Evolutionary conservation across 352 stramenopile genomes (phyloP), one percentile per base, ranked within the genome.

Genomic region (Peronosclerospora sorghi): DNA sequence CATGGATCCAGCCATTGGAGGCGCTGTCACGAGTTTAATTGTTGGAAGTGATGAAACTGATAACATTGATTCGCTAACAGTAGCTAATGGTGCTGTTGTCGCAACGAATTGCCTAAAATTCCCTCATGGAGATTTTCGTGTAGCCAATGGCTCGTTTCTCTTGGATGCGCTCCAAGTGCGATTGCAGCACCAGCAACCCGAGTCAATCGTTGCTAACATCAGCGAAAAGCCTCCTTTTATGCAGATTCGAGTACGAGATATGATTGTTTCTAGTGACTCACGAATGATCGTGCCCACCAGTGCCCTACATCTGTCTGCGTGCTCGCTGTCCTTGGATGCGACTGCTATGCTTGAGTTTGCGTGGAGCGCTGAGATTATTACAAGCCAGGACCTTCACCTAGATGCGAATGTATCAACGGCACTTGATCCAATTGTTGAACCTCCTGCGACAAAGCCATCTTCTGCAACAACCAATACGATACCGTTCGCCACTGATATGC

Each of bases 301-400:
- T 2, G 48, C 45, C 2, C 27, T 78, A 26, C 47, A 61, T 4
- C 27, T 83, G n/a, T 61, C 45, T 8, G 62, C 68, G 15, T 48
- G 52, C 1, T 68, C 68, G n/a, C 35, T 84, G 1, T 64, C 66
- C 12, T 69, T 84, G 56, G 69, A 85, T 50, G 59, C 67, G 0
- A 76, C 67, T 0, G 49, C 62, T 18, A 36, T 49, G 7, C 32
- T 85, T 5, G 55, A 56, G 2, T 80, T 83, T 39, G 48, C 57
- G 2, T 62, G 56, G 29, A 70, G 50, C 24, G 62, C 60, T 20
- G 58, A 69, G 32, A 64, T 85, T 13, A 47, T 58, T 21, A 62
- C 67, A 15, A 61, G 48, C 30, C 56, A 70, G 8, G 73, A 61
- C 13, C 48, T 85, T 35, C 62, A 76, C 9, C 32, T 81, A 12